Evolutionary conservation across 2,329 filamentous ascomycete genomes (phyloP).

Genomic region (Colletotrichum chrysophilum): DNA sequence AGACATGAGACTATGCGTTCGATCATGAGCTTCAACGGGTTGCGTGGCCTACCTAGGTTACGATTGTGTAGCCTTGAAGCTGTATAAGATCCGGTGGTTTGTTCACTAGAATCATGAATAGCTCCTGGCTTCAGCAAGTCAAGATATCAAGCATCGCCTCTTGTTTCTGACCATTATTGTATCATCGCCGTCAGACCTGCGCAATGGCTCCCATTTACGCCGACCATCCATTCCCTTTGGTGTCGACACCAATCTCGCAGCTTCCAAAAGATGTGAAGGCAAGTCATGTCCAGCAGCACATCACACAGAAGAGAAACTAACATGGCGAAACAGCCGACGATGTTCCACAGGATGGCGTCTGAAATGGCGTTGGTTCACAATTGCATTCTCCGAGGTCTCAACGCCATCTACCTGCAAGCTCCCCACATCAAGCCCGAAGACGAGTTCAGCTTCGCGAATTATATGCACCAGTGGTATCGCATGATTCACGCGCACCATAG

Average conservation of each 20-base stretch:
- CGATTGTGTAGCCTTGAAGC: not conserved
- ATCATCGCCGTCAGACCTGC: no score
- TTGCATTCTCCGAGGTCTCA: conserved; percentile 39
- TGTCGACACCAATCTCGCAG: not conserved
- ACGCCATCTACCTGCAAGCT: conserved; percentile 41
- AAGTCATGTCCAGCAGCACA: not conserved
- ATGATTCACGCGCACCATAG: conserved; percentile 42
- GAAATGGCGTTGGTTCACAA: conserved; percentile 40
- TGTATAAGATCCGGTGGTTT: not conserved
- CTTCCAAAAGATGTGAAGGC: not conserved
- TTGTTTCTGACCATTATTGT: not conserved
- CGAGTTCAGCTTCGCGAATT: conserved; percentile 35
- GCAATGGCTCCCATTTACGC: conserved; percentile 2
- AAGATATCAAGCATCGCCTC: not conserved
- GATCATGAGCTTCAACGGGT: not conserved
- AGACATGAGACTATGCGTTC: not conserved
- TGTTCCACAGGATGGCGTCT: not conserved
- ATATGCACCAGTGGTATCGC: conserved; percentile 34
- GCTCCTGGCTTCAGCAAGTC: not conserved
- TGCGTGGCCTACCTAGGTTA: not conserved
- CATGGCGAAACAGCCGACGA: not conserved
- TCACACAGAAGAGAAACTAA: not conserved
- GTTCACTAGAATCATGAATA: not conserved
- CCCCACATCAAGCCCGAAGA: conserved; percentile 38
- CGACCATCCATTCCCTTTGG: conserved; percentile 8